Evolutionary conservation across 2,329 filamentous ascomycete species (phyloP).

Genomic region (Parastagonospora nodorum): DNA sequence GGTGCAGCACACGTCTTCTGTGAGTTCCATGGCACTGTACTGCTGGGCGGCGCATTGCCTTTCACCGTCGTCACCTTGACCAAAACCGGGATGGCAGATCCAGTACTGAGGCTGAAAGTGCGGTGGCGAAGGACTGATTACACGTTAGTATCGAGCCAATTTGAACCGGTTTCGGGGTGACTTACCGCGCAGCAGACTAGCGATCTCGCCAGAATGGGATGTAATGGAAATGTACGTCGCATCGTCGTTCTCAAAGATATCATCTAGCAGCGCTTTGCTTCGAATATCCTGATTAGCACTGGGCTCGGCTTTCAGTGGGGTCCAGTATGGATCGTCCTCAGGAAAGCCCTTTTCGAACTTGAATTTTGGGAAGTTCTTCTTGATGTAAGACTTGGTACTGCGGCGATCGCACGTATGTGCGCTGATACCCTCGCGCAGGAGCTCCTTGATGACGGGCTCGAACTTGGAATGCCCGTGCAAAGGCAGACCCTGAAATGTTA

Average conservation of each 20-base stretch:
- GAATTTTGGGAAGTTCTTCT: slow-evolving; percentile 57
- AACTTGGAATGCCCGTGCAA: slow-evolving; percentile 60
- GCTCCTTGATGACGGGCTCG: slow-evolving; percentile 65
- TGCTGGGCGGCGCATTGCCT: slow-evolving; percentile 36
- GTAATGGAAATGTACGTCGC: slow-evolving; percentile 60
- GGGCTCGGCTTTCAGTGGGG: slow-evolving; percentile 55
- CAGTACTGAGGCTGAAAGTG: slow-evolving; percentile 67
- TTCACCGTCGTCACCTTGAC: slow-evolving; percentile 61
- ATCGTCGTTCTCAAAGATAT: slow-evolving; percentile 57
- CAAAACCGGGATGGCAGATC: slow-evolving; percentile 70
- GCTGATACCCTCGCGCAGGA: slow-evolving; percentile 68
- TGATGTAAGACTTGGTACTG: slow-evolving; percentile 60
- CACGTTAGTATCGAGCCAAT: slow-evolving; percentile 1
- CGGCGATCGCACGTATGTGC: slow-evolving; percentile 72
- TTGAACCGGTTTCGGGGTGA: background rate
- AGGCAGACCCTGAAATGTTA: slow-evolving; percentile 63
- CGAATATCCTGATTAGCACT: slow-evolving; percentile 57
- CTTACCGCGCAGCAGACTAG: slow-evolving; percentile 54
- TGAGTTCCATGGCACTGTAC: slow-evolving; percentile 29
- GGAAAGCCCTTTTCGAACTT: slow-evolving; percentile 65
- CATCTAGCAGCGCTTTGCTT: slow-evolving; percentile 53
- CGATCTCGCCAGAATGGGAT: slow-evolving; percentile 64
- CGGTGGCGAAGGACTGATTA: slow-evolving; percentile 61
- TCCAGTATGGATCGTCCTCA: slow-evolving; percentile 63
- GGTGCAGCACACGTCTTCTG: slow-evolving; percentile 35